A percentile compares a stretch with the other conserved stretches of the same genome.
phyloP scores from a whole-genome alignment of 805 yeast species.

The Yamadazyma endophytica region DNA sequence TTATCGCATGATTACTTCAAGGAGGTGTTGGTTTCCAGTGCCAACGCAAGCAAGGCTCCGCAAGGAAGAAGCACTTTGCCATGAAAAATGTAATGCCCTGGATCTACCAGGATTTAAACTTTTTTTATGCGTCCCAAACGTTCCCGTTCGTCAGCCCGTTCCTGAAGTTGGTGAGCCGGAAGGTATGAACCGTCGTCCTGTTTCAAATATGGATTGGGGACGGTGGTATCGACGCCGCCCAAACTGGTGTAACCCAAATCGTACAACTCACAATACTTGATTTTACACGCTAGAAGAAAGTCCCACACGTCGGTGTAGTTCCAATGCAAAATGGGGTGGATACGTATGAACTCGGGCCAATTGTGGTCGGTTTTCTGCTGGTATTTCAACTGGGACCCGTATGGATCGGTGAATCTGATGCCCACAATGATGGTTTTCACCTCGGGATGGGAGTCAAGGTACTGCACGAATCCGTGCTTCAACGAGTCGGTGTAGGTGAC shows the following conservation, averaged over 20 bases:
- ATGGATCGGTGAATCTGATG: slow-evolving; percentile 84
- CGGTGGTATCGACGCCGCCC: slow-evolving; percentile 73
- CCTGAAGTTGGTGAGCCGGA: slow-evolving; percentile 59
- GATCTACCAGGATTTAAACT: slow-evolving; percentile 1
- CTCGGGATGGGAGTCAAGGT: slow-evolving; percentile 47
- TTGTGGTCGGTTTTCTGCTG: slow-evolving; percentile 79
- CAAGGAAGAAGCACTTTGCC: slow-evolving; percentile 17
- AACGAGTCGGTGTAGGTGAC: slow-evolving; percentile 44
- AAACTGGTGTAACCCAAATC: slow-evolving; percentile 85
- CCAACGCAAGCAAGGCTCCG: slow-evolving; percentile 17
- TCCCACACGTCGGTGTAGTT: slow-evolving; percentile 80
- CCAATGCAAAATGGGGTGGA: slow-evolving; percentile 92
- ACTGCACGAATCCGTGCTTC: slow-evolving; percentile 67
- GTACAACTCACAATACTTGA: slow-evolving; percentile 72
- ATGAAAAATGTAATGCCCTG: not conserved
- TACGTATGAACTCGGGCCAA: slow-evolving; percentile 84
- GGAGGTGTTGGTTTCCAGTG: slow-evolving; percentile 19
- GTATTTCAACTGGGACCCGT: slow-evolving; percentile 52
- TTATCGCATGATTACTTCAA: slow-evolving; percentile 44
- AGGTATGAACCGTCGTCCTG: slow-evolving; percentile 21
- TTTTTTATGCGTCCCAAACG: slow-evolving; percentile 24
- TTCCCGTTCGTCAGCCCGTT: slow-evolving; percentile 58
- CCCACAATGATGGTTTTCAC: slow-evolving; percentile 84
- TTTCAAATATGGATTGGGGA: slow-evolving; percentile 58
- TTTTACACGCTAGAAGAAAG: slow-evolving; percentile 56